Conservation (phyloP, 1,284 basidiomycete species). For the Leccinum angustisporum region DNA sequence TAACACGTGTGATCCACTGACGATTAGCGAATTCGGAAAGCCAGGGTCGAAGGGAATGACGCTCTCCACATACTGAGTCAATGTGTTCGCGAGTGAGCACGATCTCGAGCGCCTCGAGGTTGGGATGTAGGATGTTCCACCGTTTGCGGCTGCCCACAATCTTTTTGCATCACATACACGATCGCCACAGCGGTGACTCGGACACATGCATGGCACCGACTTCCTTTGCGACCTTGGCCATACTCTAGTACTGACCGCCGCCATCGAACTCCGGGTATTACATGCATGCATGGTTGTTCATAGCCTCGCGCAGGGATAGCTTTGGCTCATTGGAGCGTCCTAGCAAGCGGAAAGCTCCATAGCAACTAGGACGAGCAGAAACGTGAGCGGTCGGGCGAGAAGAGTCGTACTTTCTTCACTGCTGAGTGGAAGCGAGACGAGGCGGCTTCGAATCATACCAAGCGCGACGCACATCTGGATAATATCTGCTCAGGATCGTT, state of each 20-base stretch:
- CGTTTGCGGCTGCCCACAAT: conserved; percentile 49
- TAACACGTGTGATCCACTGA: conserved; percentile 25
- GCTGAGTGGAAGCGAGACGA: conserved; percentile 30
- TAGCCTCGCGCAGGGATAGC: conserved; percentile 29
- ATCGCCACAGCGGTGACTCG: conserved; percentile 7
- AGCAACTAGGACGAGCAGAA: conserved; percentile 30
- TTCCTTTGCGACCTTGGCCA: too few species aligned
- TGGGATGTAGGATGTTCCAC: conserved; percentile 51
- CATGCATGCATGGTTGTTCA: too few species aligned
- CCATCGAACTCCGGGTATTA: too few species aligned
- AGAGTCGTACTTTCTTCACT: conserved; percentile 17
- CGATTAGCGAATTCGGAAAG: conserved; percentile 42
- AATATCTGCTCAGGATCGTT: too few species aligned
- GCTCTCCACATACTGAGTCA: conserved; percentile 38
- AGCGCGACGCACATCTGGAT: too few species aligned
- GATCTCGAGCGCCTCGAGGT: conserved; percentile 49
- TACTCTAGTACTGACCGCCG: too few species aligned
- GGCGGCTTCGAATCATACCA: background rate
- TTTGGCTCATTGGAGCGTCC: conserved; percentile 39
- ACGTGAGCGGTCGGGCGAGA: conserved; percentile 26
- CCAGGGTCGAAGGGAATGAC: conserved; percentile 43
- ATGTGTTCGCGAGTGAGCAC: conserved; percentile 45
- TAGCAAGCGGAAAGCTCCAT: conserved; percentile 36
- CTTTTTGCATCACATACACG: conserved; percentile 44
- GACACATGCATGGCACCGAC: background rate